These are phyloP conservation scores for Stagonosporopsis vannaccii DNA, from an alignment of 2,329 filamentous ascomycete species.

Conservation along the genomic window DNA sequence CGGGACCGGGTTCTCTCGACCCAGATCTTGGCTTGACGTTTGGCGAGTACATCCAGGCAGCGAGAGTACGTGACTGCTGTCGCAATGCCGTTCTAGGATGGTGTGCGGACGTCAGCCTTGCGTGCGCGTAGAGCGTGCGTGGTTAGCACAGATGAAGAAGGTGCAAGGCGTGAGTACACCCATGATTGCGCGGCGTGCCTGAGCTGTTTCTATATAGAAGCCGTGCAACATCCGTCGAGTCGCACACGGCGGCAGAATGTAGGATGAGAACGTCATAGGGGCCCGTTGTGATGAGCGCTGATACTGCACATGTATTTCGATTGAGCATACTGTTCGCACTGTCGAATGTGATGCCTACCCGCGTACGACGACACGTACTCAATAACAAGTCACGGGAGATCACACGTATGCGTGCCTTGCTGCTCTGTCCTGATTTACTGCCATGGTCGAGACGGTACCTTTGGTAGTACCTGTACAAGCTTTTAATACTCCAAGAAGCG, in stretches of 20 bases:
- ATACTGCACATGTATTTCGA: not conserved
- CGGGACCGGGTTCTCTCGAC: conserved; percentile 22
- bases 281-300: conserved; percentile 22
- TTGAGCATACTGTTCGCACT: not conserved
- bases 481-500: too few relatives aligned
- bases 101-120: conserved; percentile 30
- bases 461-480: too few relatives aligned
- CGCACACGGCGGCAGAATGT: conserved; percentile 56
- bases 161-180: conserved; percentile 4
- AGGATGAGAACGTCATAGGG: conserved; percentile 57
- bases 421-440: not conserved
- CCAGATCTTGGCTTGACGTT: conserved; percentile 22
- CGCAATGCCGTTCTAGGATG: conserved; percentile 21
- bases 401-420: not conserved
- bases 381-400: too few relatives aligned
- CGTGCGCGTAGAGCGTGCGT: conserved; percentile 21
- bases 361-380: too few relatives aligned
- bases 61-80: conserved; percentile 28
- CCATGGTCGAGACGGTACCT: too few relatives aligned
- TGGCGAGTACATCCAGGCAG: conserved; percentile 31
- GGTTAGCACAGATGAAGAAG: conserved; percentile 14
- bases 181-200: conserved; percentile 12
- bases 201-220: conserved; percentile 7
- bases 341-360: too few relatives aligned
- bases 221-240: conserved; percentile 43